These are phyloP conservation scores for Candida smagusa DNA, from an alignment of 1,139 yeast species.

Conservation along the genomic window DNA sequence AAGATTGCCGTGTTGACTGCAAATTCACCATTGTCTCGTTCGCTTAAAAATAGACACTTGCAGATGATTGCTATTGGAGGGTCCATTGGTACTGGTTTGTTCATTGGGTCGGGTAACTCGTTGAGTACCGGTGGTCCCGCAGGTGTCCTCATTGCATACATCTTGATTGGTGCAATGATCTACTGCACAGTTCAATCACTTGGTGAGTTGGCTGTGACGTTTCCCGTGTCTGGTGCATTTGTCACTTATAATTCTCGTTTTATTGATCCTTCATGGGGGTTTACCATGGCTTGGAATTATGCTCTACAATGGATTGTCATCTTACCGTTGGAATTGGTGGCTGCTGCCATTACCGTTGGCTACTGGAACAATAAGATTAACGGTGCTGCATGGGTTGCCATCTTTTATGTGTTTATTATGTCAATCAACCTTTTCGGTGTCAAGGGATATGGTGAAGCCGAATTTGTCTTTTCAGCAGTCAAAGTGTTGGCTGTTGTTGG, in stretches of 20 bases:
- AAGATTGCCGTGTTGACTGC: constrained; percentile 66
- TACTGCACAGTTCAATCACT: constrained; percentile 79
- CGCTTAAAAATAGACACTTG: constrained; percentile 61
- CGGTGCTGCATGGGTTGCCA: constrained; percentile 39
- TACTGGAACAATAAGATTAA: constrained; percentile 32
- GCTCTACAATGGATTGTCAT: constrained; percentile 77
- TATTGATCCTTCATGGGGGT: constrained; percentile 75
- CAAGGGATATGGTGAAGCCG: constrained; percentile 45
- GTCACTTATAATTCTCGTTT: constrained; percentile 67
- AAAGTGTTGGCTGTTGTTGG: constrained; percentile 39
- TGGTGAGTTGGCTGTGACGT: constrained; percentile 78
- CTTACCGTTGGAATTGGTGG: constrained; percentile 71
- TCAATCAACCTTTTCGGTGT: constrained; percentile 39
- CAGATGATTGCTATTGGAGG: constrained; percentile 91
- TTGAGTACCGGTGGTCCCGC: constrained; percentile 78
- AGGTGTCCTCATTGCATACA: constrained; percentile 67
- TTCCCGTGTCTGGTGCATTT: constrained; percentile 80
- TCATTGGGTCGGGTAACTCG: constrained; percentile 73
- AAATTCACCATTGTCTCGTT: constrained; percentile 64
- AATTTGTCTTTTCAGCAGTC: constrained; percentile 34
- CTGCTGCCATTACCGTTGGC: constrained; percentile 42
- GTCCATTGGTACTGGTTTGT: constrained; percentile 77
- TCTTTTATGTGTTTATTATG: constrained; percentile 34
- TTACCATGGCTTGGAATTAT: constrained; percentile 78
- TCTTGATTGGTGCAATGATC: constrained; percentile 64